Conservation (phyloP, 176 grass and related monocot genomes). For the Secale cereale region DNA sequence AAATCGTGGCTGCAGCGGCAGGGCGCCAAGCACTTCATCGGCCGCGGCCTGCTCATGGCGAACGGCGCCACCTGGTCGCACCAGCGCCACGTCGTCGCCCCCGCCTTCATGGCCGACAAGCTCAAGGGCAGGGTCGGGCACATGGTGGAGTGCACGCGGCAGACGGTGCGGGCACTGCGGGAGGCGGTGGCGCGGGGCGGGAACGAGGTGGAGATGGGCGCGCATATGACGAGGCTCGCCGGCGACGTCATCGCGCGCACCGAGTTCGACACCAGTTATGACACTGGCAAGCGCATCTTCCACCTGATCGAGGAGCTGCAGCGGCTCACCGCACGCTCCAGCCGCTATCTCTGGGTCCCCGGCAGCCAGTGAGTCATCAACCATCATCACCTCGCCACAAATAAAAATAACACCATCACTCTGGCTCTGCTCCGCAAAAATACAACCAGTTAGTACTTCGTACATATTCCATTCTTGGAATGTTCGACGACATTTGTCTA, state of each 20-base stretch:
- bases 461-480: not conserved
- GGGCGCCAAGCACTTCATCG: slow-evolving; percentile 80
- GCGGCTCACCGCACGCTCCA: slow-evolving; percentile 59
- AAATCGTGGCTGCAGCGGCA: slow-evolving; percentile 86
- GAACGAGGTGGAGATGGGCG: slow-evolving; percentile 84
- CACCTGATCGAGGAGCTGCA: slow-evolving; percentile 66
- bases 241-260: slow-evolving; percentile 81
- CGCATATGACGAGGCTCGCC: slow-evolving; percentile 64
- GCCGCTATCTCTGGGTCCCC: slow-evolving; percentile 83
- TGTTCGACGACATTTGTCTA: not conserved
- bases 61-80: slow-evolving; percentile 79
- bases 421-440: not conserved
- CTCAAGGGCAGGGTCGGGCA: slow-evolving; percentile 62
- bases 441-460: not conserved
- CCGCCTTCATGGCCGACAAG: slow-evolving; percentile 48
- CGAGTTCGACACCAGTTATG: slow-evolving; percentile 85
- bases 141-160: slow-evolving; percentile 79
- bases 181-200: slow-evolving; percentile 37
- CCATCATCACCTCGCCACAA: not conserved
- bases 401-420: not conserved
- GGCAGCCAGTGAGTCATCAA: slow-evolving; percentile 61
- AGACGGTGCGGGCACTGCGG: slow-evolving; percentile 39
- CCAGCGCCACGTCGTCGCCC: slow-evolving; percentile 75
- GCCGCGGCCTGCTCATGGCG: slow-evolving; percentile 82
- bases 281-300: slow-evolving; percentile 70